These are phyloP conservation scores for Fusarium austroafricanum DNA, from an alignment of 2,329 filamentous ascomycete genomes.

Conservation along the genomic window DNA sequence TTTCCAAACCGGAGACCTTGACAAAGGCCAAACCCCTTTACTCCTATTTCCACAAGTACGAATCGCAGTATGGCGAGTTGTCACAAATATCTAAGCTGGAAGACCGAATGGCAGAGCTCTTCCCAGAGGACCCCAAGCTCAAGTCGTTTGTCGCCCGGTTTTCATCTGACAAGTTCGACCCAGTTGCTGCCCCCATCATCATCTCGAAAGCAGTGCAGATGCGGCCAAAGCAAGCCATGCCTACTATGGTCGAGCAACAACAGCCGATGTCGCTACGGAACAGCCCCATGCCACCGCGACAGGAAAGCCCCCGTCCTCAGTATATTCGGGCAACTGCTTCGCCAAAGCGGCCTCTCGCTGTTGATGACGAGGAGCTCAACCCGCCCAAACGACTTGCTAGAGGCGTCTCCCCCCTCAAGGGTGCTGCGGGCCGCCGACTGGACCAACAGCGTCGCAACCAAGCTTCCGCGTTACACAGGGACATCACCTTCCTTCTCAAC, in stretches of 20 bases:
- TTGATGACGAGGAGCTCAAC: constrained; percentile 78
- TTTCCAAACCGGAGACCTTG: constrained; percentile 78
- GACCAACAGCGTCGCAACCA: constrained; percentile 79
- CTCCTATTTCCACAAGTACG: constrained; percentile 92
- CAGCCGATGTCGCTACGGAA: constrained; percentile 58
- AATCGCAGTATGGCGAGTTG: constrained; percentile 93
- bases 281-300: constrained; percentile 55
- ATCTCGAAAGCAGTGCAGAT: constrained; percentile 85
- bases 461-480: constrained; percentile 76
- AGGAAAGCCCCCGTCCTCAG: constrained; percentile 61
- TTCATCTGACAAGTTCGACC: constrained; percentile 78
- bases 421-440: constrained; percentile 84
- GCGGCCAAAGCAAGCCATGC: constrained; percentile 68
- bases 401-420: constrained; percentile 93
- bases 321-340: constrained; percentile 63
- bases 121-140: constrained; percentile 85
- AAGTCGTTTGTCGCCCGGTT: constrained; percentile 82
- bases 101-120: constrained; percentile 92
- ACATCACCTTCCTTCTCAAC: constrained; percentile 72
- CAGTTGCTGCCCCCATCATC: constrained; percentile 82
- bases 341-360: constrained; percentile 70
- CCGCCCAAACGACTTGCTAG: constrained; percentile 88
- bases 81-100: constrained; percentile 92
- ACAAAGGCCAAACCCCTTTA: constrained; percentile 87
- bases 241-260: constrained; percentile 67